Evolutionary conservation across 2,329 filamentous ascomycete species (phyloP), one percentile per base, ranked within the genome.

Genomic region (Fusarium sp.): DNA sequence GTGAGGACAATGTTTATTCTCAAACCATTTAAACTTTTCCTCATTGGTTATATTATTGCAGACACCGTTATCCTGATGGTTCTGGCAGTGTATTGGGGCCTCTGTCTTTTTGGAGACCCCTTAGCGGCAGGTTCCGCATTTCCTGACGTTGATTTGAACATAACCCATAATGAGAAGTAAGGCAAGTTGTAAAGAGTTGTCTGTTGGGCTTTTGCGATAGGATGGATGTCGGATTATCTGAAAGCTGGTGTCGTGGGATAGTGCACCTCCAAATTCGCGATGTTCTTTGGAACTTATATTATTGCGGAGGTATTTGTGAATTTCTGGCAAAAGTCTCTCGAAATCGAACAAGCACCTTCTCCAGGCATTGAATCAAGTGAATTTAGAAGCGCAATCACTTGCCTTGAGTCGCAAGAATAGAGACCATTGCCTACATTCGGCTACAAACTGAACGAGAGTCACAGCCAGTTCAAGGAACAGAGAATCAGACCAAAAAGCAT

Each of bases 21-120:
- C 1, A 0, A 46, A 2, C 26, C 43, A 29, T 4, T 15, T 28
- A 9, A 10, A 21, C 3, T 1, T 7, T 8, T 3, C 26, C 6
- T 9, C 13, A 26, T 18, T 29, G 10, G 2, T 8, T 5, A 0
- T 8, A 8, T 10, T 2, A 7, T 5, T 10, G 11, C n/a, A 21
- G 5, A 9, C 26, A 21, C 18, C 18, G 6, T 15, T n/a, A 0
- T 46, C 26, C 9, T 20, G 8, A 7, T 21, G 18, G 26, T 0
- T 12, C 5, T 46, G 2, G n/a, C n/a, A 46, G 4, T 20, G 20
- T 2, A 11, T 3, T 13, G 43, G n/a, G 2, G 3, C n/a, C 7
- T 1, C 9, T 8, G 10, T 15, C n/a, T 1, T 10, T 3, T 8
- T 16, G 6, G n/a, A n/a, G n/a, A 46, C n/a, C 13, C 7, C 16